These are phyloP conservation scores for Xylaria palmicola DNA, from an alignment of 495 filamentous ascomycete genomes.

Conservation along the genomic window DNA sequence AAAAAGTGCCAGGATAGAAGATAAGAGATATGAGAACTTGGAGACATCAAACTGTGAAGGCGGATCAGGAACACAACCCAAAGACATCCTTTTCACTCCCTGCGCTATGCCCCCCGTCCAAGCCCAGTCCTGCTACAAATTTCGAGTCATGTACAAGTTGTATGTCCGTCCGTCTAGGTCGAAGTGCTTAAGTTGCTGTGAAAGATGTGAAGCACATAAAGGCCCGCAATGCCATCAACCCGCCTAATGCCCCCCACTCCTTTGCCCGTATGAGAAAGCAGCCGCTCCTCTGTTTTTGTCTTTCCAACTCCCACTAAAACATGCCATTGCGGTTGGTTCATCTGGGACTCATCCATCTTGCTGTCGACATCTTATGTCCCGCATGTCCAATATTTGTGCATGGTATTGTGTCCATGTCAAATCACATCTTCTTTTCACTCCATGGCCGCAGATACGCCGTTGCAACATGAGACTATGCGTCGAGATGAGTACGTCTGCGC, in stretches of 20 bases:
- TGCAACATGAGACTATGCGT: conserved; percentile 4
- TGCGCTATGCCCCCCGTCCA: conserved; percentile 56
- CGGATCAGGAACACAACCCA: conserved; percentile 48
- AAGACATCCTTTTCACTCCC: conserved; percentile 61
- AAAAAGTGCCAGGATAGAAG: conserved; percentile 9
- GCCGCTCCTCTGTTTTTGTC: conserved; percentile 43
- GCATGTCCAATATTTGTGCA: conserved; percentile 11
- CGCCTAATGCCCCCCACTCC: conserved; percentile 37
- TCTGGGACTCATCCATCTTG: conserved; percentile 10
- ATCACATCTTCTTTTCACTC: neutral
- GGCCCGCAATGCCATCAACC: conserved; percentile 26
- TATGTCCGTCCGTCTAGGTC: conserved; percentile 32
- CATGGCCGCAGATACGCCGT: neutral
- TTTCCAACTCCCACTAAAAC: conserved; percentile 41
- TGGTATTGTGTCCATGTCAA: neutral
- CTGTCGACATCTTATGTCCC: conserved; percentile 17
- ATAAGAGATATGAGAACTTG: conserved; percentile 12
- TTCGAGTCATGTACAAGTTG: conserved; percentile 38
- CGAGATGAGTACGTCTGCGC: neutral
- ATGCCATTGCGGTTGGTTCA: conserved; percentile 25
- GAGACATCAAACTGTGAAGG: conserved; percentile 16
- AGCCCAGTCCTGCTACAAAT: conserved; percentile 32
- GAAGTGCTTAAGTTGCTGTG: conserved; percentile 30
- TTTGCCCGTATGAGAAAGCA: conserved; percentile 41
- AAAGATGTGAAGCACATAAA: conserved; percentile 30